These are phyloP conservation scores for Raddia distichophylla DNA, from an alignment of 176 grass and related monocot species.

Conservation along the genomic window DNA sequence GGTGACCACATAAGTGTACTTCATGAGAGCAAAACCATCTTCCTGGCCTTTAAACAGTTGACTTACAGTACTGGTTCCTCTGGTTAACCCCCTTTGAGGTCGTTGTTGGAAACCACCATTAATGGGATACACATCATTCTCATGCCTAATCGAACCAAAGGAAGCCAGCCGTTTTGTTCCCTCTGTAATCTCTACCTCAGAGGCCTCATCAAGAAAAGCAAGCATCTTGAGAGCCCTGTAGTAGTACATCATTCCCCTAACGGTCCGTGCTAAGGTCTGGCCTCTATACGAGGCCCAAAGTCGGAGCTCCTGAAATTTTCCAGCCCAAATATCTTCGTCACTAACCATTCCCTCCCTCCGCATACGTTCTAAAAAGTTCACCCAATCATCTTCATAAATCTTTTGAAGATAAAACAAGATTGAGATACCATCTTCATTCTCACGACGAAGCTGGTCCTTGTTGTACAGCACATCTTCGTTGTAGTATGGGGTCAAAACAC, in stretches of 20 bases:
- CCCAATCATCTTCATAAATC: slow-evolving; percentile 96
- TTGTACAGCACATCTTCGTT: slow-evolving; percentile 85
- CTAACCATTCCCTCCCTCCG: slow-evolving; percentile 71
- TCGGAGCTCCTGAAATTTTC: slow-evolving; percentile 73
- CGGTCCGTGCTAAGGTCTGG: slow-evolving; percentile 84
- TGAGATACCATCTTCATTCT: slow-evolving; percentile 98
- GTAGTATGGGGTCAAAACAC: slow-evolving; percentile 94
- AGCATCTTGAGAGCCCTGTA: slow-evolving; percentile 99
- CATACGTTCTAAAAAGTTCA: slow-evolving; percentile 92
- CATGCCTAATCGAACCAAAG: slow-evolving; percentile 76
- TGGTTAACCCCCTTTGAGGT: slow-evolving; percentile 58
- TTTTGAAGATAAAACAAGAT: slow-evolving; percentile 97
- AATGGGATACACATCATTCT: slow-evolving; percentile 53
- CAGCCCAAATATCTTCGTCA: slow-evolving; percentile 73
- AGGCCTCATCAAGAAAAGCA: slow-evolving; percentile 89
- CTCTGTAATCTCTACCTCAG: slow-evolving; percentile 81
- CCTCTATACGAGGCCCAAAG: slow-evolving; percentile 98
- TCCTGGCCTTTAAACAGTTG: slow-evolving; percentile 87
- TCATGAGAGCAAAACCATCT: slow-evolving; percentile 84
- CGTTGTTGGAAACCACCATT: slow-evolving; percentile 51
- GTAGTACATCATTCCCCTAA: slow-evolving; percentile 99
- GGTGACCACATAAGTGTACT: slow-evolving; percentile 90
- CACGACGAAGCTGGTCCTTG: slow-evolving; percentile 82
- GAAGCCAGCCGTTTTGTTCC: slow-evolving; percentile 74
- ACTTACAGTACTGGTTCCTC: slow-evolving; percentile 71